phyloP scores from a whole-genome alignment of 2,329 filamentous ascomycete species.

The Colletotrichum tropicicola region DNA sequence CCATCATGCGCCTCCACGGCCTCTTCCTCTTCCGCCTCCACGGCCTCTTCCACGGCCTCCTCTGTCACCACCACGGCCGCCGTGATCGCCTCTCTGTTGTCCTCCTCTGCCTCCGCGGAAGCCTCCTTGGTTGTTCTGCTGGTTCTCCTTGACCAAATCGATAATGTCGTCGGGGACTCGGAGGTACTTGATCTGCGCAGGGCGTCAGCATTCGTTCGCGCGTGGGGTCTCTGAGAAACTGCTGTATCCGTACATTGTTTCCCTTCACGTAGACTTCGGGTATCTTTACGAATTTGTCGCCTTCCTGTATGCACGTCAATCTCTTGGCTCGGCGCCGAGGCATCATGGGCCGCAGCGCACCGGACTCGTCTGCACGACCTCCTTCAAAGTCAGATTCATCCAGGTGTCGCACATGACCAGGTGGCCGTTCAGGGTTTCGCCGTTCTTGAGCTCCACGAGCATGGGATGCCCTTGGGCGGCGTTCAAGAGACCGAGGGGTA shows the following conservation, averaged over 20 bases:
- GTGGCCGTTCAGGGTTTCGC: conserved; percentile 96
- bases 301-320: conserved; percentile 68
- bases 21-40: conserved; percentile 23
- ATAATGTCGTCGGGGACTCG: conserved; percentile 97
- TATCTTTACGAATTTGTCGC: conserved; percentile 91
- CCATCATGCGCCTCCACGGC: conserved; percentile 25
- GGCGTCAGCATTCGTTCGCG: conserved; percentile 28
- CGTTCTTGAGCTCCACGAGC: conserved; percentile 97
- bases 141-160: conserved; percentile 91
- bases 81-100: conserved; percentile 66
- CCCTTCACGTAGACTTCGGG: conserved; percentile 96
- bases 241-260: conserved; percentile 95
- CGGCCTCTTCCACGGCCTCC: conserved; percentile 61
- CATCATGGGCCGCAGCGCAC: conserved; percentile 48
- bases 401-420: conserved; percentile 97
- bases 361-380: conserved; percentile 95
- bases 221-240: neutral
- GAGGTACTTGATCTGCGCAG: conserved; percentile 92
- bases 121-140: conserved; percentile 72
- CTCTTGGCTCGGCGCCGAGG: neutral
- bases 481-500: conserved; percentile 85
- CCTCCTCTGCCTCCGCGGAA: conserved; percentile 74
- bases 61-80: conserved; percentile 63
- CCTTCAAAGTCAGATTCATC: conserved; percentile 98
- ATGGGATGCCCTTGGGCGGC: conserved; percentile 98